Evolutionary conservation across 169 alveolate genomes (phyloP).

Genomic region (Plasmodium vinckei): DNA sequence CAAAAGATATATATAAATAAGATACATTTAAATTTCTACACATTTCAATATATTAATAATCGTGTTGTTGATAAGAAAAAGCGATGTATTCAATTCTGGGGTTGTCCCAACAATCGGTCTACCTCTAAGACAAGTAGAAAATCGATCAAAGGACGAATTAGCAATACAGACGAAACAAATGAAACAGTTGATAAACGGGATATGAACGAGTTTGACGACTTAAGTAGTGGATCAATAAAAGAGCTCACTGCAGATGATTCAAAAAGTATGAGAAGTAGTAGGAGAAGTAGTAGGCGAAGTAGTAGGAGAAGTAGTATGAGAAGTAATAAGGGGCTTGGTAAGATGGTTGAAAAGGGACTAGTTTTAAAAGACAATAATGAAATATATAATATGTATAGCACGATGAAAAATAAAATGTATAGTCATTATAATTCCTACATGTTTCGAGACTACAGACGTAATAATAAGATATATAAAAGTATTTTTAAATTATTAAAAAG

Average conservation of each 20-base stretch:
- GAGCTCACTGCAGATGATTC: not conserved
- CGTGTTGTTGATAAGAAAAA: slow-evolving; percentile 10
- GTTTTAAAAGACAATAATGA: not conserved
- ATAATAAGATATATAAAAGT: slow-evolving; percentile 7
- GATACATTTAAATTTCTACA: slow-evolving; percentile 28
- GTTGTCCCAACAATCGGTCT: too few relatives aligned
- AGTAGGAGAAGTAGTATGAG: not conserved
- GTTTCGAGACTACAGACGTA: slow-evolving; percentile 17
- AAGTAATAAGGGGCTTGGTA: not conserved
- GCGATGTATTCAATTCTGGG: slow-evolving; percentile 21
- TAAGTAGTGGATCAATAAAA: not conserved
- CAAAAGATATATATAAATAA: slow-evolving; percentile 31
- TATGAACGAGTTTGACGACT: not conserved
- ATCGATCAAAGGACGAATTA: not conserved
- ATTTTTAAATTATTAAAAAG: slow-evolving; percentile 27
- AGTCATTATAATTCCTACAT: slow-evolving; percentile 27
- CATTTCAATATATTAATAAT: slow-evolving; percentile 50
- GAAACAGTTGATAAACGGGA: not conserved
- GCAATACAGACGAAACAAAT: not conserved
- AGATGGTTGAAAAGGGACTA: not conserved
- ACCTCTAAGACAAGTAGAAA: not conserved
- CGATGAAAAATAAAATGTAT: slow-evolving; percentile 21
- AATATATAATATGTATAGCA: not conserved
- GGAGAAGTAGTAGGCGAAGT: not conserved
- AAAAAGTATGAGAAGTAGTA: not conserved